Percentiles rank a stretch among this genome's conserved stretches.
These are phyloP conservation scores for Cryptococcus neoformans DNA, from an alignment of 1,284 basidiomycete genomes.

Conservation along the genomic window DNA sequence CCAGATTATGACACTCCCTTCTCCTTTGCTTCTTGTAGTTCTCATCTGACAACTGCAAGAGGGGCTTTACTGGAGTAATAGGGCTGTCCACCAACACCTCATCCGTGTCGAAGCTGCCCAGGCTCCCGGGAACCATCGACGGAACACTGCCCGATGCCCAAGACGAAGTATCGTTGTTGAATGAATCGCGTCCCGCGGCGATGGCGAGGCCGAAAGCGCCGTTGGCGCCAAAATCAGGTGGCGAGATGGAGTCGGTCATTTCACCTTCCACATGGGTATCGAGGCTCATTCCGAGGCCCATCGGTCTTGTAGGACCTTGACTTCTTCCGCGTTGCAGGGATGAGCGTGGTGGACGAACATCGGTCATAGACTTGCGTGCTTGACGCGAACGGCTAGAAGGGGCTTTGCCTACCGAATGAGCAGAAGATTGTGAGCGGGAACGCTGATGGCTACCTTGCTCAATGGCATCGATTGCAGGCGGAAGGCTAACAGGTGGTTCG, in stretches of 20 bases:
- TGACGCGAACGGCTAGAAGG: slow-evolving; percentile 24
- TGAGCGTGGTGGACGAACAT: slow-evolving; percentile 22
- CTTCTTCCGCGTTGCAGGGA: slow-evolving; percentile 11
- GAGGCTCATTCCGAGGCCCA: slow-evolving; percentile 21
- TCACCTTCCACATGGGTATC: slow-evolving; percentile 29
- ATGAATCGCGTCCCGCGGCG: slow-evolving; percentile 12
- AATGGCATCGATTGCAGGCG: background rate
- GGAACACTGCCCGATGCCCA: slow-evolving; percentile 26
- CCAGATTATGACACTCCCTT: slow-evolving; percentile 47
- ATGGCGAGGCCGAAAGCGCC: slow-evolving; percentile 28
- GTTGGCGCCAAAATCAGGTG: slow-evolving; percentile 18
- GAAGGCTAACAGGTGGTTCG: slow-evolving; percentile 29
- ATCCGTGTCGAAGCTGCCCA: slow-evolving; percentile 28
- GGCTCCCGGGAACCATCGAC: slow-evolving; percentile 14
- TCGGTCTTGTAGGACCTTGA: slow-evolving; percentile 10
- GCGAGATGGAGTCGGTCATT: slow-evolving; percentile 24
- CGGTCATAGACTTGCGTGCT: slow-evolving; percentile 39
- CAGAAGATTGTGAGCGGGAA: slow-evolving; percentile 33
- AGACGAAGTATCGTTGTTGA: slow-evolving; percentile 3
- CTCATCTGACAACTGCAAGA: slow-evolving; percentile 25
- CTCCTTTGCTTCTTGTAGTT: slow-evolving; percentile 37
- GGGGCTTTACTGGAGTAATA: slow-evolving; percentile 31
- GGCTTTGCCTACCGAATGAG: slow-evolving; percentile 33
- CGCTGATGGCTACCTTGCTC: slow-evolving; percentile 11
- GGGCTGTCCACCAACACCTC: slow-evolving; percentile 30